Base-by-base conservation (phyloP, 2,329 filamentous ascomycete species). In the Zasmidium cellare region DNA sequence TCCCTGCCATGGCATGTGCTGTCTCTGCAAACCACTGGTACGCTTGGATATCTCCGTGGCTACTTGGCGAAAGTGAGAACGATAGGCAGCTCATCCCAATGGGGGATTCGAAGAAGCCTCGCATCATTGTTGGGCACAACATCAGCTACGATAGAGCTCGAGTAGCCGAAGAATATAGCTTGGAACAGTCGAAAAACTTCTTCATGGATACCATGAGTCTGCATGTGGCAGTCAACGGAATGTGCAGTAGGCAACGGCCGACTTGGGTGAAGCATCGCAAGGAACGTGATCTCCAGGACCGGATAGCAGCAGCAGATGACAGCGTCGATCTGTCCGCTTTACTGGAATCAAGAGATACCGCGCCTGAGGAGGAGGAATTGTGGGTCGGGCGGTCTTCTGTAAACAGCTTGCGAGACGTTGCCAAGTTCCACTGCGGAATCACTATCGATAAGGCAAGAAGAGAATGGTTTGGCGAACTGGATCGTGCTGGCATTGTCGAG, bases 201-300 rank as follows among this genome's bases (percentile, higher is more conserved):
- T 99, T 96, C 71, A 76, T 99, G 52, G 94, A 99, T 72, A 99
- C 94, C 25, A 99, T 99, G 94, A 97, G 93, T 1, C 79, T 99
- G 19, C 94, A 99, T 72, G 93, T 96, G 7, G 96, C 96, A 2
- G 93, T 96, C 22, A 99, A 99, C 71, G 94, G 94, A 61, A 99
- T 99, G 94, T 99, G 94, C 75, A 97, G 94, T 20, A 88, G 90
- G 64, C 94, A 99, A 74, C 85, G 94, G 51, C 94, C 96, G 9
- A 96, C 91, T 0, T 99, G 94, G 94, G 92, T 97, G 87, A 96
- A 91, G 73, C 91, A 96, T 74, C 90, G 91, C 72, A 99, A 99
- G 77, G 91, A 88, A 64, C 84, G 88, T 57, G 93, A 97, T 70
- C 69, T 93, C 47, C 82, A 91, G 51, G 92, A 97, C 61, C 89